Evolutionary conservation across 495 filamentous ascomycete genomes (phyloP), one percentile per base, ranked within the genome.

Genomic region (Rhypophila decipiens): DNA sequence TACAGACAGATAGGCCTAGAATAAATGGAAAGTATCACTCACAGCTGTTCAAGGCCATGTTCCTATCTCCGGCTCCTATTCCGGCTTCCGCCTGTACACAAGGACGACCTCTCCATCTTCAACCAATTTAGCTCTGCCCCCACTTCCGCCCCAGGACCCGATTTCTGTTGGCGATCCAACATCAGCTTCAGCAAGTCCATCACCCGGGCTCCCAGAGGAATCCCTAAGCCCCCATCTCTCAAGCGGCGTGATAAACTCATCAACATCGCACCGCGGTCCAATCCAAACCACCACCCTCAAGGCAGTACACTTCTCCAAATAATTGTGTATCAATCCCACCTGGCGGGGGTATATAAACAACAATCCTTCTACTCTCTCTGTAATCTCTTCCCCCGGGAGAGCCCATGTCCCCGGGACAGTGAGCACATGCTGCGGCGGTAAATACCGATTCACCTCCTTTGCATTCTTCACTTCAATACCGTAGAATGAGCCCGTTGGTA

Each of bases 281-380:
- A 61, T 53, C 58, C 55, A 61, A n/a, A 61, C 49, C 3, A 46
- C 58, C 7, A 58, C 49, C 27, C 31, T 11, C 10, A 57, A 44
- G 20, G 17, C 19, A 11, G 2, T 27, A 20, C 40, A 35, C 1
- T 10, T 22, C 9, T 29, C 24, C 42, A 61, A 33, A 51, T 61
- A 61, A 23, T 20, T 24, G 35, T 17, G 17, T 8, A 61, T 23
- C 46, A 61, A 41, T 7, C 22, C 39, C 4, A 24, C 17, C 41
- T 55, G 43, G 36, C 58, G 27, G 9, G 55, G 58, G 24, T 58
- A 61, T 10, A 58, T 49, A 47, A 61, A 61, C 15, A 61, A 7
- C 41, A 61, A 24, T 1, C 46, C 58, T 15, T 42, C 44, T 1
- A 44, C 42, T 21, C 38, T 24, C 10, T 33, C 24, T 20, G 3